These are phyloP conservation scores for Fraxinus excelsior DNA, from an alignment of 257 asterid genomes.

Conservation along the genomic window DNA sequence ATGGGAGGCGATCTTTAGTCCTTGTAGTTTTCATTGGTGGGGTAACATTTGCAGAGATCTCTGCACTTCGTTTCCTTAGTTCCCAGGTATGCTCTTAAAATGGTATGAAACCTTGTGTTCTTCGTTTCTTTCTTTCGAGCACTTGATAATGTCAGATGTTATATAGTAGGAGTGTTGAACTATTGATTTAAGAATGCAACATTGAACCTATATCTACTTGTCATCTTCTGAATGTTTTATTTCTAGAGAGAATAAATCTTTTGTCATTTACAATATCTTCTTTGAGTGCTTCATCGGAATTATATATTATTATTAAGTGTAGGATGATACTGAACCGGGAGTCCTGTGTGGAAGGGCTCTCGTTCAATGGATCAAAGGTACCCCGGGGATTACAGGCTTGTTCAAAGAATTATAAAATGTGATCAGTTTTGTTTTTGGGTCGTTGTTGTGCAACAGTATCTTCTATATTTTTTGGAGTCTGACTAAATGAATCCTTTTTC, in stretches of 20 bases:
- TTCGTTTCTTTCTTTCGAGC: constrained; percentile 7
- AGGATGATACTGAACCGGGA: not conserved
- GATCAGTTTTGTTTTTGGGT: not conserved
- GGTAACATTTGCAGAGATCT: constrained; percentile 71
- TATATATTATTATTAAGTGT: too few relatives aligned
- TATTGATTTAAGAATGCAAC: too few relatives aligned
- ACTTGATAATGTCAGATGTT: not conserved
- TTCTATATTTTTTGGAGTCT: too few relatives aligned
- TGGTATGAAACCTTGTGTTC: not conserved
- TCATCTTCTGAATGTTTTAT: too few relatives aligned
- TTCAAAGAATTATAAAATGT: not conserved
- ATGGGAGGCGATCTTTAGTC: constrained; percentile 88
- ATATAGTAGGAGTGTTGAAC: too few relatives aligned
- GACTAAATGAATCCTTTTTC: too few relatives aligned
- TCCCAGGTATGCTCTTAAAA: constrained; percentile 56
- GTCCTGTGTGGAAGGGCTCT: constrained; percentile 21
- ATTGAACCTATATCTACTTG: too few relatives aligned
- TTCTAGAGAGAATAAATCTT: not conserved
- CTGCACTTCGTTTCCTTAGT: constrained; percentile 95
- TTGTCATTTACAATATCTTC: too few relatives aligned
- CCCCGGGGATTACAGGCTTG: constrained; percentile 10
- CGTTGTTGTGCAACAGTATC: not conserved
- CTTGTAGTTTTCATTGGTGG: constrained; percentile 97
- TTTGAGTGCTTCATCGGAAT: too few relatives aligned
- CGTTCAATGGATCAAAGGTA: constrained; percentile 23